These are phyloP conservation scores for Ceratocystis lukuohia DNA, from an alignment of 2,329 filamentous ascomycete genomes.

Conservation along the genomic window DNA sequence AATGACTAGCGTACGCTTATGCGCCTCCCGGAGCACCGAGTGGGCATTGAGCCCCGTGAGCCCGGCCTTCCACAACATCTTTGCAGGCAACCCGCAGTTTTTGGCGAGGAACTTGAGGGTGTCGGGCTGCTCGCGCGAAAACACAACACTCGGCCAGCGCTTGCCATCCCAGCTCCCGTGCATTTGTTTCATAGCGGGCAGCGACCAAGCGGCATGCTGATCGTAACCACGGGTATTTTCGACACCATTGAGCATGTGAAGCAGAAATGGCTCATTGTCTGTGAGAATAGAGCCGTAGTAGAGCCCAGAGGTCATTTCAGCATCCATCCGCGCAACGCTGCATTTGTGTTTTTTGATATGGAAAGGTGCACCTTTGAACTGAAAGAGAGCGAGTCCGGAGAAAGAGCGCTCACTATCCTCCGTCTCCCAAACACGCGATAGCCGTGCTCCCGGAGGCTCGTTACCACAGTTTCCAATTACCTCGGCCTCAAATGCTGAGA, in stretches of 20 bases:
- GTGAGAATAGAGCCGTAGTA: neutral
- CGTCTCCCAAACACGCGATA: neutral
- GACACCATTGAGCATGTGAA: neutral
- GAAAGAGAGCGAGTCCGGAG: neutral
- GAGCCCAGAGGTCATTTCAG: neutral
- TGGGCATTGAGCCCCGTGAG: neutral
- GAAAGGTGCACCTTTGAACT: neutral
- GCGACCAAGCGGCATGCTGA: neutral
- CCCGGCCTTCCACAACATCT: slow-evolving; percentile 2
- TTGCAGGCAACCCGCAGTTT: neutral
- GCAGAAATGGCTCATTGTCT: neutral
- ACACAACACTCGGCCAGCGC: neutral
- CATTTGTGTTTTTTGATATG: neutral
- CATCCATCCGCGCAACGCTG: neutral
- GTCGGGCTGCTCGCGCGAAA: neutral
- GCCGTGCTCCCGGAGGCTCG: neutral
- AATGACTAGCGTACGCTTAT: neutral
- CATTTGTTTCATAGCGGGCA: neutral
- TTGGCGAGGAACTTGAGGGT: neutral
- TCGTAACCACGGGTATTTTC: neutral
- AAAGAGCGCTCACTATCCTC: neutral
- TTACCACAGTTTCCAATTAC: slow-evolving; percentile 6
- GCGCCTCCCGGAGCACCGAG: neutral
- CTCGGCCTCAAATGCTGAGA: neutral
- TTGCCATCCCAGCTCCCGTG: neutral